A percentile compares a stretch with the other conserved stretches of the same genome.
Conservation (phyloP, 352 stramenopile genomes). For the Phytopythium litorale region DNA sequence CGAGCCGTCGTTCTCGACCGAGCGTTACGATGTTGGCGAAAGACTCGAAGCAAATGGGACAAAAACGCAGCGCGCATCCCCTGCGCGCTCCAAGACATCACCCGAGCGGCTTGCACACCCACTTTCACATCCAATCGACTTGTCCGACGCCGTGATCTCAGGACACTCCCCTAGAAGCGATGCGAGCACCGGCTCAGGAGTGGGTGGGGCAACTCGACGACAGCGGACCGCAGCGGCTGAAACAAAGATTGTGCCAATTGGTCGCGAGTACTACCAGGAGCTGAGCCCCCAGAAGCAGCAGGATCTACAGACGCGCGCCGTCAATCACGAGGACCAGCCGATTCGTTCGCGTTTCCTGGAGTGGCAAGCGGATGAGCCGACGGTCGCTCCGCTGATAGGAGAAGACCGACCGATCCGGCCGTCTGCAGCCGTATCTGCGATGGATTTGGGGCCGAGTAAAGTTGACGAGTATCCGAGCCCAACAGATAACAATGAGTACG, state of each 20-base stretch:
- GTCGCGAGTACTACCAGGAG: slow-evolving; percentile 6
- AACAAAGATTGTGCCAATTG: neutral
- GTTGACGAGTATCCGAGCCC: slow-evolving; percentile 4
- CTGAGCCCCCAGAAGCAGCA: slow-evolving; percentile 43
- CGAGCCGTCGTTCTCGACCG: neutral
- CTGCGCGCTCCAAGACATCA: slow-evolving; percentile 10
- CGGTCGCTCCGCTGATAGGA: neutral
- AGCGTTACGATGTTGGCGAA: neutral
- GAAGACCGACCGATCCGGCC: slow-evolving; percentile 46
- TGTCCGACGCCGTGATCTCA: neutral
- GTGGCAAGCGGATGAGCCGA: neutral
- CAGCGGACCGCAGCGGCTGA: neutral
- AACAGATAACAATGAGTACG: slow-evolving; percentile 21
- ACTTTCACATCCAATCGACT: neutral
- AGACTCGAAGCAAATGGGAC: neutral
- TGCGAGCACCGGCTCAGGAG: neutral
- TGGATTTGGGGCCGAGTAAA: neutral
- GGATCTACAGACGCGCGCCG: slow-evolving; percentile 29
- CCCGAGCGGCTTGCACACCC: neutral
- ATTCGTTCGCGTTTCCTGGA: slow-evolving; percentile 33
- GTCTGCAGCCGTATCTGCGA: slow-evolving; percentile 3
- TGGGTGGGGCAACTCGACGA: neutral
- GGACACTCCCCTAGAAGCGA: neutral
- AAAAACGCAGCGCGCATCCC: neutral
- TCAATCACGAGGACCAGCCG: slow-evolving; percentile 24